Conservation (phyloP, 306 rosid genomes). For the Styphnolobium japonicum region DNA sequence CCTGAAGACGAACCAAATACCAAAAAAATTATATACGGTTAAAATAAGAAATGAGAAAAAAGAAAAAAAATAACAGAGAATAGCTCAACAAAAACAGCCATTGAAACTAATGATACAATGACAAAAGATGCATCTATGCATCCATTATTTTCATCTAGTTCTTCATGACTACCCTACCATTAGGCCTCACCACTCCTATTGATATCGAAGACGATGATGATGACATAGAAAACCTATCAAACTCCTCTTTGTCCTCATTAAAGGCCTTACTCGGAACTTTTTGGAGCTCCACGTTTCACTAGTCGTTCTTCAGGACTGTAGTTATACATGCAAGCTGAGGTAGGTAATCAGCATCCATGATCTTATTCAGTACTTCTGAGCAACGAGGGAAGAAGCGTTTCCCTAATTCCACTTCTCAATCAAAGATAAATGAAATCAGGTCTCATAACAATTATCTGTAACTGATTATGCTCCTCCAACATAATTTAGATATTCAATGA, state of each 20-base stretch:
- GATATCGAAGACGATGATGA: constrained; percentile 69
- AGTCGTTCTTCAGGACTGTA: constrained; percentile 49
- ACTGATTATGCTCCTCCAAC: background rate
- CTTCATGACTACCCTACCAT: constrained; percentile 16
- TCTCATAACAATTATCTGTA: background rate
- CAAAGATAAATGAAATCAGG: background rate
- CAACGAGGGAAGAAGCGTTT: constrained; percentile 81
- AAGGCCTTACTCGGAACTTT: constrained; percentile 55
- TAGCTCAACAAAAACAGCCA: background rate
- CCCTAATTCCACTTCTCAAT: constrained; percentile 59
- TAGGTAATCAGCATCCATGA: constrained; percentile 68
- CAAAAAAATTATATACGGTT: background rate
- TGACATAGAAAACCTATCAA: constrained; percentile 44
- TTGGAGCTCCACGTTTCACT: constrained; percentile 55
- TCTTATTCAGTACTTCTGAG: constrained; percentile 59
- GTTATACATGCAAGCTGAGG: constrained; percentile 49
- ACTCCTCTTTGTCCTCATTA: constrained; percentile 58
- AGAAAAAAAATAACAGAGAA: too few species aligned
- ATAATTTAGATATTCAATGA: background rate
- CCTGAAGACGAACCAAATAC: too few species aligned
- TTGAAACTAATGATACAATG: background rate
- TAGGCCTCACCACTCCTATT: constrained; percentile 30
- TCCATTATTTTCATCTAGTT: constrained; percentile 18
- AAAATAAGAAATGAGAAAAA: background rate
- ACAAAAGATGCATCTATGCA: background rate